Evolutionary conservation across 2,329 filamentous ascomycete species (phyloP).

Genomic region (Pseudogymnoascus sp.): DNA sequence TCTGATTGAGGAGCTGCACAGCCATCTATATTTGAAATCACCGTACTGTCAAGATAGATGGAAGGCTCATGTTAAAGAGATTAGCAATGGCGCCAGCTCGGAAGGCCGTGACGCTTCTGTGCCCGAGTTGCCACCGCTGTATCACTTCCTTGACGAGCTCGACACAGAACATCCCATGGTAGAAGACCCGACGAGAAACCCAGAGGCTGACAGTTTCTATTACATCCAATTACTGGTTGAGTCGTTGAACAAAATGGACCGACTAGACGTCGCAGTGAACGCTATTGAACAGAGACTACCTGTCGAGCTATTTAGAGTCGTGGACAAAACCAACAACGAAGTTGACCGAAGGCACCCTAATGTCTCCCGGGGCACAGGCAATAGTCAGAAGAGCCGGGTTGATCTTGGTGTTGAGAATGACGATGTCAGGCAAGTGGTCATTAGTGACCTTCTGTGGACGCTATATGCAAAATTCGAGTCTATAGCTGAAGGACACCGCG

Average conservation of each 20-base stretch:
- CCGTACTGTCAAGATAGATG: slow-evolving; percentile 95
- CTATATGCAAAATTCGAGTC: slow-evolving; percentile 95
- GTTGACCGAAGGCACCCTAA: slow-evolving; percentile 90
- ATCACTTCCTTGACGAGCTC: slow-evolving; percentile 50
- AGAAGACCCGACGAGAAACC: slow-evolving; percentile 88
- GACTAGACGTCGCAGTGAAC: slow-evolving; percentile 78
- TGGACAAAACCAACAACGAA: slow-evolving; percentile 91
- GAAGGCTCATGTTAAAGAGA: slow-evolving; percentile 69
- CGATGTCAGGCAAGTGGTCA: slow-evolving; percentile 71
- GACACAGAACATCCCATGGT: slow-evolving; percentile 55
- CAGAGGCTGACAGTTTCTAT: slow-evolving; percentile 89
- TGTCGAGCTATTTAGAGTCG: slow-evolving; percentile 86
- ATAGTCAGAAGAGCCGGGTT: slow-evolving; percentile 47
- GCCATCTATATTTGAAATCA: slow-evolving; percentile 94
- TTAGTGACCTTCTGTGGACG: slow-evolving; percentile 86
- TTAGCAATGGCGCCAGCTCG: slow-evolving; percentile 36
- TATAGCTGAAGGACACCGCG: slow-evolving; percentile 88
- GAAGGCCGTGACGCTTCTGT: slow-evolving; percentile 37
- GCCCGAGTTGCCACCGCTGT: slow-evolving; percentile 43
- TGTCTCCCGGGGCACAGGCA: slow-evolving; percentile 49
- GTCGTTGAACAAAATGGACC: slow-evolving; percentile 78
- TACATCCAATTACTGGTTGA: slow-evolving; percentile 86
- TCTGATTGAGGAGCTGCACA: slow-evolving; percentile 91
- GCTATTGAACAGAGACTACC: slow-evolving; percentile 87
- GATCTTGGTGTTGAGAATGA: slow-evolving; percentile 63